Conservation (phyloP, 148 eudicot species). For the Bassia scoparia region DNA sequence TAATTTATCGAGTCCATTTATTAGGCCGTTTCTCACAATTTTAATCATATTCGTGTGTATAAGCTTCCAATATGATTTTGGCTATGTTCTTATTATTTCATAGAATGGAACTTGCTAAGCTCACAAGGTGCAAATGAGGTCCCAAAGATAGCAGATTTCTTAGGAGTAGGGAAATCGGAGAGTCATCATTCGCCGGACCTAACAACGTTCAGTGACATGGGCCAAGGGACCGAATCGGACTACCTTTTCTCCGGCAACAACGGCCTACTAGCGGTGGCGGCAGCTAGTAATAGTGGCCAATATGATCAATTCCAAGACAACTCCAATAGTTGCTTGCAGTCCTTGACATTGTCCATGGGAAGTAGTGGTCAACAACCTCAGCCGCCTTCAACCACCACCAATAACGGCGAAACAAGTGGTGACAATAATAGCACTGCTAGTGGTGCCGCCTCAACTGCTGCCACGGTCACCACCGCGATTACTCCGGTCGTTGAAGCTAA, state of each 20-base stretch:
- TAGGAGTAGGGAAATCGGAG: constrained; percentile 83
- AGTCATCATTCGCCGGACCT: constrained; percentile 52
- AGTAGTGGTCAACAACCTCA: constrained; percentile 41
- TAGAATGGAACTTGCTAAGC: constrained; percentile 79
- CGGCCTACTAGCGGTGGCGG: constrained; percentile 35
- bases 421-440: constrained; percentile 24
- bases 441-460: constrained; percentile 22
- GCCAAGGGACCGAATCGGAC: constrained; percentile 42
- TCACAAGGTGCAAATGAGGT: constrained; percentile 51
- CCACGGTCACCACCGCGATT: constrained; percentile 35
- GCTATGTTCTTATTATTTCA: not conserved
- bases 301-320: constrained; percentile 62
- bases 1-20: too few species aligned
- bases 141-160: constrained; percentile 89
- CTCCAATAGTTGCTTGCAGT: constrained; percentile 60
- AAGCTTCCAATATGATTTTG: too few species aligned
- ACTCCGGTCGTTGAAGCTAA: constrained; percentile 60
- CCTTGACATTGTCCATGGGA: constrained; percentile 88
- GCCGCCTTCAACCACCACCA: constrained; percentile 31
- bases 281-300: constrained; percentile 21
- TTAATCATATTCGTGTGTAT: too few species aligned
- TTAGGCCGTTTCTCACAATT: too few species aligned
- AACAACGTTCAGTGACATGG: constrained; percentile 45
- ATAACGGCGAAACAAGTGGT: constrained; percentile 45
- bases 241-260: constrained; percentile 46